These are phyloP conservation scores for Hygrocybe punicea DNA, from an alignment of 768 basidiomycete genomes.

Conservation along the genomic window DNA sequence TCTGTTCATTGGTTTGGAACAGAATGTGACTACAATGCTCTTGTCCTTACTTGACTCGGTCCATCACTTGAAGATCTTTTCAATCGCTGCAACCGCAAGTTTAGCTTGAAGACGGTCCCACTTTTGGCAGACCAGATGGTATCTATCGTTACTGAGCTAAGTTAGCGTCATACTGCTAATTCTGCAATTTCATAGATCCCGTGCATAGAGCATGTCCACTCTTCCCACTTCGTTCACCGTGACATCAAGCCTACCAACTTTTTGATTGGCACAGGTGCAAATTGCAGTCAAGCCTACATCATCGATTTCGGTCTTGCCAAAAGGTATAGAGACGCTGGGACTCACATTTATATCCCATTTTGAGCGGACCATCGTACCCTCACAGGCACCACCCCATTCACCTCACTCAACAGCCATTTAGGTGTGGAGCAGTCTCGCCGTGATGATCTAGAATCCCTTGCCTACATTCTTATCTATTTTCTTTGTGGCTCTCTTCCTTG, in stretches of 20 bases:
- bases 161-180: slow-evolving; percentile 24
- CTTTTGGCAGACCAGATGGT: slow-evolving; percentile 75
- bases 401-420: slow-evolving; percentile 52
- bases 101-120: slow-evolving; percentile 73
- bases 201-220: slow-evolving; percentile 79
- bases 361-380: slow-evolving; percentile 75
- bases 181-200: slow-evolving; percentile 51
- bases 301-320: too few species aligned
- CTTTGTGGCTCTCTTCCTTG: neutral
- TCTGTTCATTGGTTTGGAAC: slow-evolving; percentile 68
- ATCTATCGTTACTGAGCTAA: slow-evolving; percentile 20
- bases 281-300: too few species aligned
- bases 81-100: slow-evolving; percentile 72
- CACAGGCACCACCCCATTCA: slow-evolving; percentile 79
- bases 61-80: slow-evolving; percentile 63
- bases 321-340: too few species aligned
- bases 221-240: slow-evolving; percentile 70
- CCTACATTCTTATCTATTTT: slow-evolving; percentile 70
- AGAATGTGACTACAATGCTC: slow-evolving; percentile 40
- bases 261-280: slow-evolving; percentile 49
- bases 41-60: slow-evolving; percentile 74
- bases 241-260: slow-evolving; percentile 88
- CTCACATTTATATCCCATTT: slow-evolving; percentile 37
- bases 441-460: slow-evolving; percentile 78
- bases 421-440: slow-evolving; percentile 64